Percentiles rank a stretch among this genome's conserved stretches.
Evolutionary conservation across 306 rosid species (phyloP).

Genomic region (Cajanus cajan): DNA sequence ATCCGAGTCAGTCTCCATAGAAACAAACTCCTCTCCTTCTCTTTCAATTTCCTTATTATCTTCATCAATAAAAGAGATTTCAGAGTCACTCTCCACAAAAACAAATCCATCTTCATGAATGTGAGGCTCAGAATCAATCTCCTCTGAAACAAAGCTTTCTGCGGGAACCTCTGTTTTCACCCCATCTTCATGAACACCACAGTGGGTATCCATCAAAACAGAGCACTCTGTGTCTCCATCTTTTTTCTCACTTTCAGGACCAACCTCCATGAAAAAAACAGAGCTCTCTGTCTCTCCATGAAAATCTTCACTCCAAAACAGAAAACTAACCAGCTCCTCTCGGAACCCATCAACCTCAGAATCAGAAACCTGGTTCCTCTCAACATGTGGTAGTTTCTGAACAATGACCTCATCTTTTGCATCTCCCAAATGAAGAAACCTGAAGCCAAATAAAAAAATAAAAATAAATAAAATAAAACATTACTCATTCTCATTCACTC

Average conservation of each 20-base stretch:
- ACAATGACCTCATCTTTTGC: neutral
- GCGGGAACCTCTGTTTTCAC: neutral
- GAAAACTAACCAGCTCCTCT: conserved; percentile 36
- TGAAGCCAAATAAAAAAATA: conserved; percentile 25
- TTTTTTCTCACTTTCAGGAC: neutral
- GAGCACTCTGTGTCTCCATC: conserved; percentile 17
- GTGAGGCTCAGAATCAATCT: neutral
- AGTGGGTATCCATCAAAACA: neutral
- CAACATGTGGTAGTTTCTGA: neutral
- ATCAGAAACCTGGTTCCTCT: neutral
- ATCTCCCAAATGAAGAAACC: conserved; percentile 46
- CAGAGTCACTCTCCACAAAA: conserved; percentile 7
- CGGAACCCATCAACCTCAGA: conserved; percentile 31
- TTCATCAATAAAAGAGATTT: neutral
- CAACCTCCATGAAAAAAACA: neutral
- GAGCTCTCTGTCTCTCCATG: neutral
- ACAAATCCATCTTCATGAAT: neutral
- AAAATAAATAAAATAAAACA: neutral
- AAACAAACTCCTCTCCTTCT: conserved; percentile 15
- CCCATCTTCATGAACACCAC: neutral
- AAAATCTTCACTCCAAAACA: conserved; percentile 33
- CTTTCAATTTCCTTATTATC: conserved; percentile 2
- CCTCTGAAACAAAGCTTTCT: conserved; percentile 9
- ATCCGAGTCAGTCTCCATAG: conserved; percentile 7
- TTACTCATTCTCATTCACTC: neutral